Evolutionary conservation across 1,284 basidiomycete genomes (phyloP).

Genomic region (Cystobasidium pallidum): DNA sequence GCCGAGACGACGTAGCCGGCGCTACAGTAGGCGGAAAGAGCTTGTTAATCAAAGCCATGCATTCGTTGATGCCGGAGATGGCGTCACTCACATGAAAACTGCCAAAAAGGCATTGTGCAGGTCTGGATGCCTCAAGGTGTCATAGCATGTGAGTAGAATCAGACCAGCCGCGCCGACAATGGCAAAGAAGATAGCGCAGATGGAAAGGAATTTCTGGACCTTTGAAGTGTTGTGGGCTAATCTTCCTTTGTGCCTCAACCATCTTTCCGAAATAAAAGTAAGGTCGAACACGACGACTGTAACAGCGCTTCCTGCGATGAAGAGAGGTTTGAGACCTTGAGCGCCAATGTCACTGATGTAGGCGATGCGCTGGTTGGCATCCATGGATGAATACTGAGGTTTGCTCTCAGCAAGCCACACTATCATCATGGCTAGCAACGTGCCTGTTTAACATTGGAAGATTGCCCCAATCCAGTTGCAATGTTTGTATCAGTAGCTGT

Average conservation of each 20-base stretch:
- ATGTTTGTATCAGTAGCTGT: constrained; percentile 2
- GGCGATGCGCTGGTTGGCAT: constrained; percentile 17
- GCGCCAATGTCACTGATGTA: constrained; percentile 40
- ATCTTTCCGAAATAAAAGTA: constrained; percentile 42
- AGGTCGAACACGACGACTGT: constrained; percentile 41
- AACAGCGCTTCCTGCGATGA: constrained; percentile 42
- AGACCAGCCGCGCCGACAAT: constrained; percentile 33
- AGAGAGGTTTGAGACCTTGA: constrained; percentile 35
- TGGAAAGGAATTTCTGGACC: constrained; percentile 30
- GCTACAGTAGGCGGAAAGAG: background rate
- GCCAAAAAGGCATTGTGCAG: constrained; percentile 26
- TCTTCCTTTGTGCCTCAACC: constrained; percentile 41
- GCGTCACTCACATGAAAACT: constrained; percentile 36
- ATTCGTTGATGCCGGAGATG: background rate
- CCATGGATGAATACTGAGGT: constrained; percentile 27
- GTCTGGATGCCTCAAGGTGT: constrained; percentile 22
- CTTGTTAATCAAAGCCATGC: background rate
- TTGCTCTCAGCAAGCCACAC: constrained; percentile 34
- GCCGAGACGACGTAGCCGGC: constrained; percentile 39
- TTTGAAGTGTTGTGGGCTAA: constrained; percentile 34
- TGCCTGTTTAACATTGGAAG: too few species aligned
- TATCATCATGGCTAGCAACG: constrained; percentile 38
- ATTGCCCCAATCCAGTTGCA: too few species aligned
- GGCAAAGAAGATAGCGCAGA: constrained; percentile 19
- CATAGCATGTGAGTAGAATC: constrained; percentile 38